Base-by-base conservation (phyloP, 106 monocot species). In the Narthecium ossifragum region DNA sequence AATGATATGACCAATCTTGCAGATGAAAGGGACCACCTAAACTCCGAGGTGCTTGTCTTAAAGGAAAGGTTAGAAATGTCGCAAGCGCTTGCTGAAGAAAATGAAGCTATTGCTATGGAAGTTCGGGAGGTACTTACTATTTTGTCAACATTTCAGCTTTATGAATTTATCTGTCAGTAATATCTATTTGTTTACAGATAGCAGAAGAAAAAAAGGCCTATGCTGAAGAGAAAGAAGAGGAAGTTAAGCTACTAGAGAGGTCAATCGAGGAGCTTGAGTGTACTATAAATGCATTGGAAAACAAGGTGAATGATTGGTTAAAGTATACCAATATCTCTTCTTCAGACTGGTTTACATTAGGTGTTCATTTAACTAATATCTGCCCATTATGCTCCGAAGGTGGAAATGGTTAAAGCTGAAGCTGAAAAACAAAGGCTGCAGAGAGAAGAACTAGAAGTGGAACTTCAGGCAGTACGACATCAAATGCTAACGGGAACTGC, bases 181-280 rank as follows among this genome's bases (percentile, higher is more conserved):
- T 22, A 51, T 10, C 8, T 53, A 54, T 55, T 23, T 12, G 1
- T 67, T 38, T 73, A 23, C 38, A 96, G 90, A 81, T 96, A 34
- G 83, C 83, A 14, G 76, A 90, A 53, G 78, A 64, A 66, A 76
- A 63, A 45, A 86, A 76, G 46, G 46, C 29, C 0, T 78, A 77
- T 79, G 86, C 83, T 55, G 73, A 80, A 66, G 86, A 78, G 31
- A 90, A 84, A 74, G 96, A 96, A 62, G 78, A 96, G 40, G 96
- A 96, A 59, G 73, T 81, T 34, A 90, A 71, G 73, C 67, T 96
- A 55, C 69, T 96, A 53, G 96, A 96, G 67, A 86, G 68, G 31
- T 90, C 96, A 37, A 71, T 96, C 46, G 73, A 90, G 62, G 96
- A 96, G 71, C 86, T 96, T 57, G 96, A 96, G 65, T 72, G 60